Base-by-base conservation (phyloP, 495 filamentous ascomycete species). In the Penicillium cataractarum region DNA sequence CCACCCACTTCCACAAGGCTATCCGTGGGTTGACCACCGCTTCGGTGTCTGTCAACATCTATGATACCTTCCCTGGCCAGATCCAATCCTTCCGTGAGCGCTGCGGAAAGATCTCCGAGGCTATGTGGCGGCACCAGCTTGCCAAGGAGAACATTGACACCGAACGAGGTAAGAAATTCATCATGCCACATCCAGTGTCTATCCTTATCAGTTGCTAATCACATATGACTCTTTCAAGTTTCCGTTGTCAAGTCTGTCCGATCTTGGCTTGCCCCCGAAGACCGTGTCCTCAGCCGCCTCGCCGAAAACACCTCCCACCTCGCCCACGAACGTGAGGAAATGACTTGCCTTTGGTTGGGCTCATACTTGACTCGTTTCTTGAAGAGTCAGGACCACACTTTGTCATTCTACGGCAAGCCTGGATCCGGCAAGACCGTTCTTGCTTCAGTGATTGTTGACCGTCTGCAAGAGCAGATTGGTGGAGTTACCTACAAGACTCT, bases 311-410 rank as follows among this genome's bases (percentile, higher is more conserved):
- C 64, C 54, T 76, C 75, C 2, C 70, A 76, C 15, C 71, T 79
- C n/a, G 75, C 75, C 29, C 76, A 77, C 19, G 74, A 79, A 56
- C 75, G 76, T 5, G 75, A 75, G 61, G 75, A 79, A 55, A 67
- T 75, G 58, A 79, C 75, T 55, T 79, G 74, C 55, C 66, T 76
- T 35, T 79, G 75, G 76, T 54, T 78, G 61, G 60, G 59, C 9
- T 68, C 74, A 6, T 74, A 74, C 31, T 57, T 78, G 58, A 67
- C 70, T 44, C 70, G 68, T 29, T 79, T 79, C 57, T 53, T 79
- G n/a, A 79, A 76, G 58, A 71, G 66, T 12, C 33, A 69, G 19
- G 62, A 67, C 6, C 66, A 60, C 53, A 62, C 68, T 31, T 62
- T 79, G 17, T 68, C 70, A 17, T 71, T 79, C 27, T 67, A 64